These are phyloP conservation scores for Sphaerulina musiva DNA, from an alignment of 2,329 filamentous ascomycete species.

Conservation along the genomic window DNA sequence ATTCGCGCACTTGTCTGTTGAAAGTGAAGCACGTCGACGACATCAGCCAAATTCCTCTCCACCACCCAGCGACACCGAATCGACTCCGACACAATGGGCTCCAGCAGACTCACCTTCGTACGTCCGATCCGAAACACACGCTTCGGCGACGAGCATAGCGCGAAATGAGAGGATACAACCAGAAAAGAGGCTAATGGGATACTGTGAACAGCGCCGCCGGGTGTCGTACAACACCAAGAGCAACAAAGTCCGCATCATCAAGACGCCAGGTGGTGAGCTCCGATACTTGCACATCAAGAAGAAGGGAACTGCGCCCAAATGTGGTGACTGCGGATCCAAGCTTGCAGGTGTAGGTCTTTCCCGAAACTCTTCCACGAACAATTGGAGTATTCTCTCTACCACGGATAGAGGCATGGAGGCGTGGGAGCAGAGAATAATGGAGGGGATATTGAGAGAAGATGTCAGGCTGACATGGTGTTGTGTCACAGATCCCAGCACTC, in stretches of 20 bases:
- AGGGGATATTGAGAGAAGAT: background rate
- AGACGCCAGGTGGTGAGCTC: slow-evolving; percentile 93
- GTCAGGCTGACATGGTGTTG: slow-evolving; percentile 14
- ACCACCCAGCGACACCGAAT: slow-evolving; percentile 9
- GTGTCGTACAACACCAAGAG: slow-evolving; percentile 88
- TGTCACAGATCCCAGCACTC: slow-evolving; percentile 76
- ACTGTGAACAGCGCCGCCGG: slow-evolving; percentile 45
- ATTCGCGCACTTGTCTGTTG: background rate
- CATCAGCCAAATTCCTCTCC: slow-evolving; percentile 2
- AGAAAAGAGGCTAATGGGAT: slow-evolving; percentile 10
- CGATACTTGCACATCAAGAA: slow-evolving; percentile 99
- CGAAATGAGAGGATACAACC: slow-evolving; percentile 8
- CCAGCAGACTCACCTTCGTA: slow-evolving; percentile 53
- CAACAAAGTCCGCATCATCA: slow-evolving; percentile 92
- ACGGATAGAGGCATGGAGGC: too few species aligned
- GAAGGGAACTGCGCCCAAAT: slow-evolving; percentile 96
- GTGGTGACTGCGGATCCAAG: slow-evolving; percentile 97
- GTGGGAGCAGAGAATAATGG: background rate
- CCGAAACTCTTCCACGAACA: background rate
- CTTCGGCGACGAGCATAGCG: slow-evolving; percentile 7
- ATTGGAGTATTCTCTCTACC: too few species aligned
- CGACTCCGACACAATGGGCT: slow-evolving; percentile 42
- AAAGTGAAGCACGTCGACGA: slow-evolving; percentile 4
- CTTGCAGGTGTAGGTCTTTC: slow-evolving; percentile 81
- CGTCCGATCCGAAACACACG: slow-evolving; percentile 28